These are phyloP conservation scores for Klebsormidium nitens DNA, from an alignment of 139 green algal genomes.

Conservation along the genomic window DNA sequence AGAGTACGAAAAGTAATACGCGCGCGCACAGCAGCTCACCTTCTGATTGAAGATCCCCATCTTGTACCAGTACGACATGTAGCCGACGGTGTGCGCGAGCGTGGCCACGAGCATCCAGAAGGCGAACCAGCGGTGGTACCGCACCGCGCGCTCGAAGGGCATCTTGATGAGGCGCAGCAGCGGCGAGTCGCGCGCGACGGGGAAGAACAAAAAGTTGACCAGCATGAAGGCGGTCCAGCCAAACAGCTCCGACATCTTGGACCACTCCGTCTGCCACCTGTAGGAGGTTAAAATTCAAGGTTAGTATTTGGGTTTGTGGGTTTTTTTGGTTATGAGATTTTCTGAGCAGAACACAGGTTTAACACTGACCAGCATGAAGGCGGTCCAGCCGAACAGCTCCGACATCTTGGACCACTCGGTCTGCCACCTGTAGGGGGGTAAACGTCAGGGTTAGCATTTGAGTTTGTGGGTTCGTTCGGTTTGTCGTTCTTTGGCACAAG, in stretches of 20 bases:
- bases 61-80: conserved; percentile 4
- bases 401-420: not conserved
- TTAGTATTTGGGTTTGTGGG: too few species aligned
- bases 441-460: too few species aligned
- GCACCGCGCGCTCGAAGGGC: conserved; percentile 10
- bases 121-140: conserved; percentile 16
- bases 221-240: conserved; percentile 3
- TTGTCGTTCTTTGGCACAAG: too few species aligned
- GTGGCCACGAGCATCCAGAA: not conserved
- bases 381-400: not conserved
- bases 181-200: conserved; percentile 4
- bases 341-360: too few species aligned
- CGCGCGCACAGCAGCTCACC: too few species aligned
- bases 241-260: not conserved
- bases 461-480: too few species aligned
- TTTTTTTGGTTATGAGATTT: too few species aligned
- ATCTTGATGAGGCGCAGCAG: not conserved
- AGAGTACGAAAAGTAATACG: too few species aligned
- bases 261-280: too few species aligned
- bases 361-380: not conserved
- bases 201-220: not conserved
- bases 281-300: too few species aligned
- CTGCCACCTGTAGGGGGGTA: too few species aligned
- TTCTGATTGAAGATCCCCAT: conserved; percentile 1
- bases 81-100: conserved; percentile 3